Conservation (phyloP, 2,329 filamentous ascomycete species). For the Colletotrichum lindemuthianum region DNA sequence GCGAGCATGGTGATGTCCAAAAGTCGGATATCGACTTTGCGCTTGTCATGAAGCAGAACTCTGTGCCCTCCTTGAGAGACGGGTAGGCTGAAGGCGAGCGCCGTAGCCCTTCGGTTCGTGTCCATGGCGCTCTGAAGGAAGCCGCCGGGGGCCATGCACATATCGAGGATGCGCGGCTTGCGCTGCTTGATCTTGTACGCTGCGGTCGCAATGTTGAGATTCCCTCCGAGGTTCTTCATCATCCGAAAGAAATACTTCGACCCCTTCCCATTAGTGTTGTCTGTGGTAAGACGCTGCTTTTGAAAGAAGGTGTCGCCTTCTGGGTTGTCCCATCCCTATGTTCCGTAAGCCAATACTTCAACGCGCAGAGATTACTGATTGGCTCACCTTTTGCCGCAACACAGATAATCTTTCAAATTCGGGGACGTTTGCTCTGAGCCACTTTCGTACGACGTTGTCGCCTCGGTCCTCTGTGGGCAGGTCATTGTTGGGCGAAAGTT, state of each 20-base stretch:
- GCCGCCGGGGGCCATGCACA: slow-evolving; percentile 66
- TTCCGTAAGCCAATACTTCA: background rate
- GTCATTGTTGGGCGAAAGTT: too few species aligned
- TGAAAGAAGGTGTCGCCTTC: slow-evolving; percentile 55
- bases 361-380: too few species aligned
- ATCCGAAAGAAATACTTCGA: slow-evolving; percentile 49
- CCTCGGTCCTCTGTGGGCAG: too few species aligned
- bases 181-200: slow-evolving; percentile 39
- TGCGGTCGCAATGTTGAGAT: slow-evolving; percentile 49
- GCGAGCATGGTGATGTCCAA: slow-evolving; percentile 64
- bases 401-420: too few species aligned
- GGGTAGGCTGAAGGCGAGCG: slow-evolving; percentile 53
- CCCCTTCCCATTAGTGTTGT: slow-evolving; percentile 42
- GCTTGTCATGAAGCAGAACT: slow-evolving; percentile 41
- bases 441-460: too few species aligned
- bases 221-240: slow-evolving; percentile 54
- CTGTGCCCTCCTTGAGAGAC: slow-evolving; percentile 51
- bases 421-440: too few species aligned
- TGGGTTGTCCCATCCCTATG: slow-evolving; percentile 56
- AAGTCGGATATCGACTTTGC: slow-evolving; percentile 38
- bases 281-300: slow-evolving; percentile 49
- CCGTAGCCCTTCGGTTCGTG: slow-evolving; percentile 45
- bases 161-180: slow-evolving; percentile 55
- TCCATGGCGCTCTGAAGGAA: slow-evolving; percentile 53
- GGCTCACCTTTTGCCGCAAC: too few species aligned